A percentile compares a stretch with the other conserved stretches of the same genome.
These are phyloP conservation scores for Candida sp. DNA, from an alignment of 1,139 yeast genomes.

Conservation along the genomic window DNA sequence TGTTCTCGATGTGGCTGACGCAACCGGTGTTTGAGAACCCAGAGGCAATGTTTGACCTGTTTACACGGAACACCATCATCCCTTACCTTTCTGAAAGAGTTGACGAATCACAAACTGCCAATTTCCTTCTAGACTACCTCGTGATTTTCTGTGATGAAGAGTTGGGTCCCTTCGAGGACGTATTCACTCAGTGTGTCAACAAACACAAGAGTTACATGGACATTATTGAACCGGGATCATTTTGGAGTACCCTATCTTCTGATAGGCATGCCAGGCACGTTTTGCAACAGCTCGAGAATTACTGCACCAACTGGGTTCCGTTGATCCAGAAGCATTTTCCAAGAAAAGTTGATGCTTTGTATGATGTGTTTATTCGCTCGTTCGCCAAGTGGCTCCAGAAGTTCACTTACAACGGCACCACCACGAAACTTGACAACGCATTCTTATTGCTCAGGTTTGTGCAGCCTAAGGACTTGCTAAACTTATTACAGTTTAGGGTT, in stretches of 20 bases:
- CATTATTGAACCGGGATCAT: constrained; percentile 15
- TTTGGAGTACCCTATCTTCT: constrained; percentile 17
- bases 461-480: constrained; percentile 5
- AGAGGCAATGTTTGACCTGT: constrained; percentile 12
- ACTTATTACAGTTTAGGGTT: constrained; percentile 30
- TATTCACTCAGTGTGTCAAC: constrained; percentile 13
- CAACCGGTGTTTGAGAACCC: constrained; percentile 7
- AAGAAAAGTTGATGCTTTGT: not conserved
- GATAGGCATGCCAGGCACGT: constrained; percentile 1
- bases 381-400: constrained; percentile 5
- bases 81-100: constrained; percentile 15
- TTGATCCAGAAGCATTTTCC: constrained; percentile 2
- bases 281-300: constrained; percentile 6
- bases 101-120: not conserved
- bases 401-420: not conserved
- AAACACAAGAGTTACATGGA: constrained; percentile 18
- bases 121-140: constrained; percentile 20
- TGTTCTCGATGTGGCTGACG: not conserved
- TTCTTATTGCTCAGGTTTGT: constrained; percentile 4
- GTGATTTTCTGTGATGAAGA: constrained; percentile 19
- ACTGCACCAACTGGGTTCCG: constrained; percentile 9
- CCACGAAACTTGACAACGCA: constrained; percentile 4
- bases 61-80: constrained; percentile 19
- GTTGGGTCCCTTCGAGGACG: constrained; percentile 14
- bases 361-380: constrained; percentile 5